Evolutionary conservation across 2,329 filamentous ascomycete species (phyloP), one percentile per base, ranked within the genome.

Genomic region (Epichloe scottii): DNA sequence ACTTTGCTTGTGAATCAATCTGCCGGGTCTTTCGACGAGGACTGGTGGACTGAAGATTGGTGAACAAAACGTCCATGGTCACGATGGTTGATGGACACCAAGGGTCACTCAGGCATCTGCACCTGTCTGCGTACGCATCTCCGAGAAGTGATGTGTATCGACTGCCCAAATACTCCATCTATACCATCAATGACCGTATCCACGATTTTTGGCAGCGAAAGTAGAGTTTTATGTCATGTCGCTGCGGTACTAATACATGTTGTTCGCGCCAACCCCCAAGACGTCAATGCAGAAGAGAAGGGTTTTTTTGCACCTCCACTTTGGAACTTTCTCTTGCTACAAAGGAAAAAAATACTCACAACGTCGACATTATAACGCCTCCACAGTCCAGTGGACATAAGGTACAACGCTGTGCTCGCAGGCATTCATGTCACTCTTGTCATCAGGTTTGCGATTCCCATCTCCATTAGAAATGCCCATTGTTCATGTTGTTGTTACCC

Each of bases 201-300:
- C 33, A 30, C 3, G 30, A 30, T 30, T 30, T 14, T 35, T 19
- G 2, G 39, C 30, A 26, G 44, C 26, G 38, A 3, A 34, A 46
- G 44, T 51, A 47, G 44, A 47, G 44, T 43, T 26, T 11, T 3
- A 37, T 55, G 51, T 46, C 50, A 21, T 5, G 21, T 17, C 19
- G 35, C 51, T 43, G 47, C 52, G 39, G 46, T 59, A 54, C 54
- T 57, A 51, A 53, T 55, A 56, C 57, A 56, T 58, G 57, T 56
- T 56, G 17, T n/a, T 30, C 30, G 30, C 30, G 30, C 30, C 30
- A 30, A 30, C 30, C 30, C 30, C 7, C 30, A 4, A 30, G 30
- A 11, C 30, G 30, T 4, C 10, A 30, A 30, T 11, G 30, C 11
- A 4, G 30, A 30, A 30, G 10, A 30, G 3, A 11, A 30, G 3